A percentile compares a stretch with the other conserved stretches of the same genome.
Conservation (phyloP, 129 eudicot species). For the Flaveria robusta region DNA sequence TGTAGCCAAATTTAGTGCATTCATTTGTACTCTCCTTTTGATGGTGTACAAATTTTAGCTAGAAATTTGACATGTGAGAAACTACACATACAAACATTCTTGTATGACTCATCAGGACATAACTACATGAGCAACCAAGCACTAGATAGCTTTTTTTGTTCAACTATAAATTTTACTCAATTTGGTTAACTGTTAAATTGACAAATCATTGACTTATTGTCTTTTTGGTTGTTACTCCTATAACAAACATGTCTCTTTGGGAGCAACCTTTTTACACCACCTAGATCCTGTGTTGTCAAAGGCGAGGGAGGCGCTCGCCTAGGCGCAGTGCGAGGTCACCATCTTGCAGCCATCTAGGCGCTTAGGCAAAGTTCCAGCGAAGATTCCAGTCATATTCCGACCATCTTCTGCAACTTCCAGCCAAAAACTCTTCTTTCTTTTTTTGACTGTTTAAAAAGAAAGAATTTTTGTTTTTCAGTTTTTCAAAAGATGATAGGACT, state of each 20-base stretch:
- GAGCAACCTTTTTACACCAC: too few species aligned
- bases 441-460: too few species aligned
- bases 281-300: too few species aligned
- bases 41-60: neutral
- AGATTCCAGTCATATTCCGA: too few species aligned
- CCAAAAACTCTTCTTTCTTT: too few species aligned
- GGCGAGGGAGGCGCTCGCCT: too few species aligned
- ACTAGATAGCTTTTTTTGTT: conserved; percentile 6
- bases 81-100: conserved; percentile 1
- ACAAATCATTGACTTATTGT: neutral
- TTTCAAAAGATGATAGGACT: too few species aligned
- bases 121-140: neutral
- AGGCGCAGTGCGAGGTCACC: too few species aligned
- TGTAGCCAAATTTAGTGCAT: neutral
- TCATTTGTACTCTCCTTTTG: neutral
- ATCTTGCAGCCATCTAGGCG: too few species aligned
- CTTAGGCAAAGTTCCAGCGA: too few species aligned
- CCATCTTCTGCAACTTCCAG: too few species aligned
- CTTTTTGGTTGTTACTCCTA: neutral
- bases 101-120: conserved; percentile 14
- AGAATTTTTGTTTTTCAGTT: too few species aligned
- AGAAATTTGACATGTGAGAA: neutral
- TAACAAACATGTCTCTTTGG: neutral
- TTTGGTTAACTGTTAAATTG: neutral
- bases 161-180: neutral